These are phyloP conservation scores for Cenchrus purpureus DNA, from an alignment of 176 grass and related monocot genomes.

Conservation along the genomic window DNA sequence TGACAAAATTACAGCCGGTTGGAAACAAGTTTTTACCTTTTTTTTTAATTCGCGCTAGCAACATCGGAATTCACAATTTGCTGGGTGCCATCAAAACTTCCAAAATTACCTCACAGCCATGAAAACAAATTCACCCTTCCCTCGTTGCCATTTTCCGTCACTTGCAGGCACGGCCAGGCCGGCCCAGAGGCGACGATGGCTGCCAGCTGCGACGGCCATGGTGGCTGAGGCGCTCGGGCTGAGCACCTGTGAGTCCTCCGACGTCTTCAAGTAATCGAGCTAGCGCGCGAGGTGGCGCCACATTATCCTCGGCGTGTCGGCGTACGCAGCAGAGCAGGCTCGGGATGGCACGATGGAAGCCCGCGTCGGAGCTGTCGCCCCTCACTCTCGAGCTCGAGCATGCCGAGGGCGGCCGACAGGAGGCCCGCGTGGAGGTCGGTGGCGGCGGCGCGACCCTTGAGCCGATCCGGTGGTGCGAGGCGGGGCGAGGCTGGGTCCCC, in stretches of 20 bases:
- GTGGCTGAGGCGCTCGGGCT: slow-evolving; percentile 30
- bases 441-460: slow-evolving; percentile 23
- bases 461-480: slow-evolving; percentile 42
- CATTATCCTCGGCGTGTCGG: slow-evolving; percentile 51
- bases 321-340: slow-evolving; percentile 45
- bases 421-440: slow-evolving; percentile 59
- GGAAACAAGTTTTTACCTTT: no score
- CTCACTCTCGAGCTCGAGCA: slow-evolving; percentile 49
- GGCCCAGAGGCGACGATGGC: no score
- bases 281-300: slow-evolving; percentile 64
- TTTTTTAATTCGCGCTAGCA: no score
- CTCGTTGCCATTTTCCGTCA: no score
- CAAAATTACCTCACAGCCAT: no score
- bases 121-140: no score
- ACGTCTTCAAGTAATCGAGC: slow-evolving; percentile 57
- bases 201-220: no score
- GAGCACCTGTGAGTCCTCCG: slow-evolving; percentile 65
- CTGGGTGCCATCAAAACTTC: no score
- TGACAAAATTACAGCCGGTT: no score
- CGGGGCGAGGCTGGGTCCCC: no score
- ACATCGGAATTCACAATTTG: no score
- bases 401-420: slow-evolving; percentile 59
- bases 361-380: not conserved
- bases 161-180: no score
- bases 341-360: slow-evolving; percentile 48